phyloP scores from a whole-genome alignment of 1,139 yeast genomes.

The Petasospora rhodanensis region DNA sequence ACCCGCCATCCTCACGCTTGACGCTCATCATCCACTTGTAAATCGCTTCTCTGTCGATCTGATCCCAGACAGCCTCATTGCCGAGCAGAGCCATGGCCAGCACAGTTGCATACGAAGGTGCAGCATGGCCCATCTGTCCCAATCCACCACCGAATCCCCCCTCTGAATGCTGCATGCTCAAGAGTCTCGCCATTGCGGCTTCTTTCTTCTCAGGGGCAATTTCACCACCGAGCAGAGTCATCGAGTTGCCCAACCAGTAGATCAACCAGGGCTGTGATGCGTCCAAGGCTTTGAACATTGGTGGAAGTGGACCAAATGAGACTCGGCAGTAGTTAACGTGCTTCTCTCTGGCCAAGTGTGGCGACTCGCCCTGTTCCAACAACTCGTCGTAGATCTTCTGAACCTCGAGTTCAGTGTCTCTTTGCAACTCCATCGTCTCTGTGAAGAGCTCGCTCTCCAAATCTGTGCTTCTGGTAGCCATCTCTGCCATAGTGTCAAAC shows the following conservation, averaged over 20 bases:
- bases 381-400: conserved; percentile 27
- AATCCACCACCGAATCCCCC: conserved; percentile 88
- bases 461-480: conserved; percentile 10
- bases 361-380: conserved; percentile 21
- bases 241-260: conserved; percentile 75
- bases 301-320: conserved; percentile 44
- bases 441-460: conserved; percentile 28
- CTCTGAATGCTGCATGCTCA: conserved; percentile 32
- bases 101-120: conserved; percentile 79
- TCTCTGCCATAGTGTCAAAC: conserved; percentile 15
- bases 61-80: conserved; percentile 38
- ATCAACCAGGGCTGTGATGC: conserved; percentile 90
- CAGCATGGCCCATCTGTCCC: conserved; percentile 78
- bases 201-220: conserved; percentile 23
- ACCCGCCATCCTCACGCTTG: conserved; percentile 70
- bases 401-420: conserved; percentile 38
- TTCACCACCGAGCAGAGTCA: conserved; percentile 35
- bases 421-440: conserved; percentile 39
- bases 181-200: conserved; percentile 28
- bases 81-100: conserved; percentile 55
- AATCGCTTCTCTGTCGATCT: conserved; percentile 42
- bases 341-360: conserved; percentile 15
- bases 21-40: conserved; percentile 62
- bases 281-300: conserved; percentile 50
- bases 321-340: conserved; percentile 38